phyloP scores from a whole-genome alignment of 129 eudicot species.

The Pseudognaphalium luteoalbum region DNA sequence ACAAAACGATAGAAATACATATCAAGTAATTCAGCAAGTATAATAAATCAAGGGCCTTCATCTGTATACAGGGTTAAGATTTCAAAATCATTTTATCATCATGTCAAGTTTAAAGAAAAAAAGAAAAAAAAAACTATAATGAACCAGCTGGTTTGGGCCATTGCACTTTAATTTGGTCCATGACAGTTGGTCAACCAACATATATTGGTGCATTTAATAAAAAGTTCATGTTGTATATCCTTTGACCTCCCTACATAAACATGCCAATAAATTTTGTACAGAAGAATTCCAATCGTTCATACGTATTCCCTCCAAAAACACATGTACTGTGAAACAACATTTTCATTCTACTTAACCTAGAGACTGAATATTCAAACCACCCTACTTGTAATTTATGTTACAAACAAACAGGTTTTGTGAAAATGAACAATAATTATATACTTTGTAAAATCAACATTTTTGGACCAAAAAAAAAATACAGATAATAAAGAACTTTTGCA shows the following conservation, averaged over 20 bases:
- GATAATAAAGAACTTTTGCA: background rate
- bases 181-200: conserved; percentile 35
- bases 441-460: background rate
- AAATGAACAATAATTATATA: background rate
- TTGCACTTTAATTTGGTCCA: conserved; percentile 32
- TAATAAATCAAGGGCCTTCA: no score
- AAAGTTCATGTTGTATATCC: conserved; percentile 10
- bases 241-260: conserved; percentile 15
- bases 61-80: background rate
- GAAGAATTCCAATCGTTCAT: conserved; percentile 22
- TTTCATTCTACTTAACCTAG: background rate
- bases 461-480: background rate
- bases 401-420: background rate
- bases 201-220: conserved; percentile 29
- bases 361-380: background rate
- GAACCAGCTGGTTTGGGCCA: conserved; percentile 28
- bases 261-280: conserved; percentile 17
- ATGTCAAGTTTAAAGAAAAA: background rate
- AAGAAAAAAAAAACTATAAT: conserved; percentile 3
- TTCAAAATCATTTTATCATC: background rate
- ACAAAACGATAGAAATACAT: no score
- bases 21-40: no score
- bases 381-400: background rate
- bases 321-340: background rate
- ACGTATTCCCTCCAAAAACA: conserved; percentile 6